phyloP scores from a whole-genome alignment of 495 filamentous ascomycete genomes.

The Xylaria grammica region DNA sequence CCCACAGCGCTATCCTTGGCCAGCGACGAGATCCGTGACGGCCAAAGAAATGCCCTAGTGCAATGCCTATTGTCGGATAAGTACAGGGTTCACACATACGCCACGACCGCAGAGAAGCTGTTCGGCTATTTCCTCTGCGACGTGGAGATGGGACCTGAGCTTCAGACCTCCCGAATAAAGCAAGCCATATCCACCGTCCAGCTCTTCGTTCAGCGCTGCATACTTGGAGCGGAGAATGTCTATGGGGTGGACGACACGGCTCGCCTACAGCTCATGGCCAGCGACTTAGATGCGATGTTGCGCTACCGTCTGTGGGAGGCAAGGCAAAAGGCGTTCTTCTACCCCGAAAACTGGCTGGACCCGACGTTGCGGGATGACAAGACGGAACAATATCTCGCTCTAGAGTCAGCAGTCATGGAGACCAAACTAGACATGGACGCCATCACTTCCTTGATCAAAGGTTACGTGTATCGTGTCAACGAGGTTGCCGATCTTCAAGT shows the following conservation, averaged over 20 bases:
- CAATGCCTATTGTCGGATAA: constrained; percentile 28
- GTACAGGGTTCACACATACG: neutral
- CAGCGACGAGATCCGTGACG: constrained; percentile 21
- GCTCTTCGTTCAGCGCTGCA: constrained; percentile 44
- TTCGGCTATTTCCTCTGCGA: constrained; percentile 49
- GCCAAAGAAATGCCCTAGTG: constrained; percentile 30
- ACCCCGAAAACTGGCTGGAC: neutral
- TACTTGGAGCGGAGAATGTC: constrained; percentile 44
- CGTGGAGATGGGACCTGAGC: constrained; percentile 36
- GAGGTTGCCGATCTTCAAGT: too few species aligned
- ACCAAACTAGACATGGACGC: too few species aligned
- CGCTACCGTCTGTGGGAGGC: neutral
- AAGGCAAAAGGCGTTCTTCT: neutral
- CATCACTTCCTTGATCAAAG: too few species aligned
- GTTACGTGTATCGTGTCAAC: too few species aligned
- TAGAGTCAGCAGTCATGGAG: neutral
- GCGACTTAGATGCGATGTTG: neutral
- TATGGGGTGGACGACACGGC: constrained; percentile 21
- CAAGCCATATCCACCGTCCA: constrained; percentile 48
- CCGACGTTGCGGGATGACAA: neutral
- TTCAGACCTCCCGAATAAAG: constrained; percentile 43
- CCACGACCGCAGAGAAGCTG: constrained; percentile 33
- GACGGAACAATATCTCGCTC: neutral
- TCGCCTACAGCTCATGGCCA: too few species aligned
- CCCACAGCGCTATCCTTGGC: neutral